Base-by-base conservation (phyloP, 805 yeast species). In the Zygosaccharomyces siamensis region DNA sequence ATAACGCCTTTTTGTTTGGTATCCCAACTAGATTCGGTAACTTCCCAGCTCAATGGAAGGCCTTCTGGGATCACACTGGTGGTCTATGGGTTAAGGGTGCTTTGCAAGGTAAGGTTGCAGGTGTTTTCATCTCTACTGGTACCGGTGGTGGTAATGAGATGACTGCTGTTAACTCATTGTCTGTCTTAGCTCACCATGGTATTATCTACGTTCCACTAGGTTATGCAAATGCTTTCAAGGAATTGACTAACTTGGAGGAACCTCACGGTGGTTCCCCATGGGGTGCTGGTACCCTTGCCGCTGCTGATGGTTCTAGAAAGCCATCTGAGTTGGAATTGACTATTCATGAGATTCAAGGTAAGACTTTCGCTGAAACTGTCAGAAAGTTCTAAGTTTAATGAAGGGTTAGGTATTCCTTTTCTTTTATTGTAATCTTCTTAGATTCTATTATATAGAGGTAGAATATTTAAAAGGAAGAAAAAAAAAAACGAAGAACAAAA, bases 61-160 rank as follows among this genome's bases (percentile, higher is more conserved):
- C 85, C 16, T 87, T 84, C 75, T 79, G 86, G 79, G 95, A 85
- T 62, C 68, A 80, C 48, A 83, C 90, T 39, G 93, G 93, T 64
- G 81, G 81, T 30, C 72, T 84, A 58, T 88, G 96, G 95, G 88
- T 84, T 42, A 45, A 64, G 16, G 92, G 93, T 63, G 79, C 81
- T 26, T 72, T 86, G 54, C 72, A 76, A 65, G 90, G 89, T 58
- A 87, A 87, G 71, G 80, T 80, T 52, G 88, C 80, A 33, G 89
- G 86, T 61, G 62, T 83, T 59, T 88, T 88, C 64, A 80, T 79
- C 48, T 77, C 87, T 46, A 83, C 89, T 36, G 88, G 89, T 62
- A 73, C 88, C 47, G 90, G 92, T 60, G 93, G 95, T 61, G 95
- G 95, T 64, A 89, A 83, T 68, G 96, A 88, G 71, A 66, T 75